Evolutionary conservation across 2,329 filamentous ascomycete genomes (phyloP), one percentile per base, ranked within the genome.

Genomic region (Blumeria hordei): DNA sequence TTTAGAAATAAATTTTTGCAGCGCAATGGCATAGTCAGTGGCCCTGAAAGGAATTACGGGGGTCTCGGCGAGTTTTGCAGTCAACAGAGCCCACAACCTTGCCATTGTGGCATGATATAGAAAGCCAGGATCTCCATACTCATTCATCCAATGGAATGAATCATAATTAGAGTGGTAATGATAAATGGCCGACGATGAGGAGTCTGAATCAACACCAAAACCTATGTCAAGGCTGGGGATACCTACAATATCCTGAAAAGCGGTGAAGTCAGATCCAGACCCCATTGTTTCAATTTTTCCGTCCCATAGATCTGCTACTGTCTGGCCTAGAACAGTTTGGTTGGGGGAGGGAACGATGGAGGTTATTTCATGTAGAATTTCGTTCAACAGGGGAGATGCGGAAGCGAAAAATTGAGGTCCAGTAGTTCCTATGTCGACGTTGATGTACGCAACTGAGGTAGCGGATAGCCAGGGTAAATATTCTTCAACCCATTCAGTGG

Each of bases 111-210:
- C 66, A 58, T 83, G 81, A 43, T 80, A 75, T n/a, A 75, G 70
- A 53, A 76, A 78, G 0, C 70, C 72, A 0, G 74, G 73, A 60
- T 94, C 87, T 3, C 85, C 85, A 60, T 78, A 87, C 3, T 71
- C 81, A 12, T 81, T 74, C 84, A 92, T 92, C 86, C 86, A 93
- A 62, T 81, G 71, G 64, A 85, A 88, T 36, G 76, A 84, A 64
- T 93, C 87, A 64, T 88, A 93, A 67, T 92, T 92, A 58, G 77
- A 77, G 65, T 93, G 85, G 63, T 92, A 93, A 59, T 84, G 81
- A 64, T 83, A 85, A 6, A 85, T 69, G 0, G 80, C 74, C 18
- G 56, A 58, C 11, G 53, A 58, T 47, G 55, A 55, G 28, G 59
- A 52, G 14, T 57, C 58, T 32, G 59, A 55, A 55, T 62, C 59